These are phyloP conservation scores for Emmonsiellopsis sp. DNA, from an alignment of 2,329 filamentous ascomycete genomes.

Conservation along the genomic window DNA sequence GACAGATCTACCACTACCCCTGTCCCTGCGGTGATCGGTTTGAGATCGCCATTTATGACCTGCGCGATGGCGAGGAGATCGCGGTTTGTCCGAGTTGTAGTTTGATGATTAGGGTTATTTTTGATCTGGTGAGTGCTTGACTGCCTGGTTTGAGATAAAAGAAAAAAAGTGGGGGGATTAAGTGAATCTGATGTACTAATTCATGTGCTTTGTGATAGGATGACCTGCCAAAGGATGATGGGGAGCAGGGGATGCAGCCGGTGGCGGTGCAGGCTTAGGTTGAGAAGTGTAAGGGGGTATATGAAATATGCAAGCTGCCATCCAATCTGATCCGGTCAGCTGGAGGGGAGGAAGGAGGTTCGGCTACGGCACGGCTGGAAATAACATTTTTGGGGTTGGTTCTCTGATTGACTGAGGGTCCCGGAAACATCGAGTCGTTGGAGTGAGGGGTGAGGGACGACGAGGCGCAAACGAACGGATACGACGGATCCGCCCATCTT, in stretches of 20 bases:
- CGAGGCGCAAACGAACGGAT: too few species aligned
- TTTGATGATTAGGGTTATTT: slow-evolving; percentile 92
- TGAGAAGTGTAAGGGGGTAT: slow-evolving; percentile 15
- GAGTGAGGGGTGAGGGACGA: too few species aligned
- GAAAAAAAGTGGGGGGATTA: background rate
- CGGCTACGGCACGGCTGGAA: too few species aligned
- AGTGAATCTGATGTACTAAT: background rate
- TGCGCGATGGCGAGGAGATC: slow-evolving; percentile 83
- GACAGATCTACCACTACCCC: slow-evolving; percentile 89
- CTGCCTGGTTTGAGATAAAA: slow-evolving; percentile 2
- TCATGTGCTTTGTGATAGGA: slow-evolving; percentile 26
- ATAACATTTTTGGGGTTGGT: too few species aligned
- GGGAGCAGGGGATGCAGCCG: slow-evolving; percentile 12
- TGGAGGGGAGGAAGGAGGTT: too few species aligned
- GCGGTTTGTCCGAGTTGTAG: slow-evolving; percentile 97
- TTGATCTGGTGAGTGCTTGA: slow-evolving; percentile 57
- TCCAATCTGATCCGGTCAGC: too few species aligned
- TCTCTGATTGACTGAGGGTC: too few species aligned
- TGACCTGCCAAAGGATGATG: slow-evolving; percentile 42
- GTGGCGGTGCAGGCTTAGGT: slow-evolving; percentile 30
- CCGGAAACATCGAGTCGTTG: too few species aligned
- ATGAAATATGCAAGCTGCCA: background rate
- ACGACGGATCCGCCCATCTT: too few species aligned
- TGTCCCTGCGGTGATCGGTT: slow-evolving; percentile 97
- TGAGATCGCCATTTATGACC: slow-evolving; percentile 74